A percentile compares a stretch with the other conserved stretches of the same genome.
Evolutionary conservation across 768 basidiomycete genomes (phyloP).

Genomic region (Kwoniella dejecticola): DNA sequence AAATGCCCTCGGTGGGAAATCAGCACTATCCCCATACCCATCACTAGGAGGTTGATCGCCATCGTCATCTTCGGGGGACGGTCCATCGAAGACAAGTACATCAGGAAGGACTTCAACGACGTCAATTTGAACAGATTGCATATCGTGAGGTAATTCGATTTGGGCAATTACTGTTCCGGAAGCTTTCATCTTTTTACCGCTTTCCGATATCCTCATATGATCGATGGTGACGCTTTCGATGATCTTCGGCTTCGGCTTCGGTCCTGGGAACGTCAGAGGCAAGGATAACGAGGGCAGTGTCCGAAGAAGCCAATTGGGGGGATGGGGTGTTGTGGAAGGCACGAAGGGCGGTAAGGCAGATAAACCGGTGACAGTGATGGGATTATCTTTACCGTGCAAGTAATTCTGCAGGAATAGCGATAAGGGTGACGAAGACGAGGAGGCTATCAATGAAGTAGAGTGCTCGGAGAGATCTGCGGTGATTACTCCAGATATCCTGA

Average conservation of each 20-base stretch:
- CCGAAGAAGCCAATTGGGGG: conserved; percentile 45
- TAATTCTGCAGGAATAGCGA: conserved; percentile 49
- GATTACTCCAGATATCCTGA: conserved; percentile 38
- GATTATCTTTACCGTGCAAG: conserved; percentile 48
- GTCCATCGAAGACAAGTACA: conserved; percentile 51
- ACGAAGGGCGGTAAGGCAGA: conserved; percentile 28
- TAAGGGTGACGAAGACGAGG: conserved; percentile 24
- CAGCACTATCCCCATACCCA: background rate
- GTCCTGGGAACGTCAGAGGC: conserved; percentile 49
- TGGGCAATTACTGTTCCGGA: conserved; percentile 50
- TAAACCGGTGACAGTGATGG: conserved; percentile 46
- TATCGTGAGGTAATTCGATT: conserved; percentile 65
- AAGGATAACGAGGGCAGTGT: conserved; percentile 33
- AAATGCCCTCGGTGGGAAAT: conserved; percentile 49
- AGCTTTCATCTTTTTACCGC: conserved; percentile 45
- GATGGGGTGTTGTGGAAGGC: conserved; percentile 6
- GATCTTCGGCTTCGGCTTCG: conserved; percentile 45
- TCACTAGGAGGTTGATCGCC: conserved; percentile 53
- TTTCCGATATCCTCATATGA: conserved; percentile 50
- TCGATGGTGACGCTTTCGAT: conserved; percentile 52
- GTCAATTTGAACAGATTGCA: conserved; percentile 65
- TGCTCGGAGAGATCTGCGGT: conserved; percentile 23
- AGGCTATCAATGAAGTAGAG: background rate
- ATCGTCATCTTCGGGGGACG: conserved; percentile 67
- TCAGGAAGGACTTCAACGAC: conserved; percentile 59